These are phyloP conservation scores for Chrysosporium keratinophilum DNA, from an alignment of 2,329 filamentous ascomycete genomes.

Conservation along the genomic window DNA sequence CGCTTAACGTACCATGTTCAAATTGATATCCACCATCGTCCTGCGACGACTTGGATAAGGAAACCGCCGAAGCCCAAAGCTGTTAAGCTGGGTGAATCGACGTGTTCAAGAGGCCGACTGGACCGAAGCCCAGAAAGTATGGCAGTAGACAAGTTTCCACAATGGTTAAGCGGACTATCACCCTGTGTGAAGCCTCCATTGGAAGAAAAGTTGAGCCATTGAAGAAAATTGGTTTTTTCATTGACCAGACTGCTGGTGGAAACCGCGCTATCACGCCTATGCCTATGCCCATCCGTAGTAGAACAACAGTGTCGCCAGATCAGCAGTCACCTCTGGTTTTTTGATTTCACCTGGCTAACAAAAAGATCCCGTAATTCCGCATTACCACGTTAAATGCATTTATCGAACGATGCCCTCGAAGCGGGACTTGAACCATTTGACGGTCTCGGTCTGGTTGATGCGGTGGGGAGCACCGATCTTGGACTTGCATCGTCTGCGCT, in stretches of 20 bases:
- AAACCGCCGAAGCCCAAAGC: neutral
- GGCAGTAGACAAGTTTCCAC: constrained; percentile 28
- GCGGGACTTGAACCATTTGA: constrained; percentile 95
- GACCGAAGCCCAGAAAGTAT: constrained; percentile 19
- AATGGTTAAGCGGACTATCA: constrained; percentile 51
- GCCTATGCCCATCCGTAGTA: constrained; percentile 12
- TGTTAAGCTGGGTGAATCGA: neutral
- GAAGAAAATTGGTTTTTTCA: constrained; percentile 13
- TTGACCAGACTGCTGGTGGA: constrained; percentile 10
- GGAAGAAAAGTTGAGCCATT: constrained; percentile 29
- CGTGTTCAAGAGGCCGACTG: constrained; percentile 6
- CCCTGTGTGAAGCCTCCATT: constrained; percentile 51
- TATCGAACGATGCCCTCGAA: constrained; percentile 99
- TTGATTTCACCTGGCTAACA: constrained; percentile 5
- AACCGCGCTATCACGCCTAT: constrained; percentile 9
- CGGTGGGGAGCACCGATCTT: constrained; percentile 78
- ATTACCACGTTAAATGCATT: constrained; percentile 31
- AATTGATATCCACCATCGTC: neutral
- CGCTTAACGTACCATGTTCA: neutral
- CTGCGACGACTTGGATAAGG: neutral
- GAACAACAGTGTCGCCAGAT: constrained; percentile 7
- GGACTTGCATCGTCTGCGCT: constrained; percentile 82
- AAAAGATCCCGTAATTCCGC: constrained; percentile 1
- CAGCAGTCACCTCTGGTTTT: constrained; percentile 7
- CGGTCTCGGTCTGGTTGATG: constrained; percentile 88